Percentiles rank a stretch among this genome's conserved stretches.
These are phyloP conservation scores for Thozetella sp. DNA, from an alignment of 495 filamentous ascomycete species.

Conservation along the genomic window DNA sequence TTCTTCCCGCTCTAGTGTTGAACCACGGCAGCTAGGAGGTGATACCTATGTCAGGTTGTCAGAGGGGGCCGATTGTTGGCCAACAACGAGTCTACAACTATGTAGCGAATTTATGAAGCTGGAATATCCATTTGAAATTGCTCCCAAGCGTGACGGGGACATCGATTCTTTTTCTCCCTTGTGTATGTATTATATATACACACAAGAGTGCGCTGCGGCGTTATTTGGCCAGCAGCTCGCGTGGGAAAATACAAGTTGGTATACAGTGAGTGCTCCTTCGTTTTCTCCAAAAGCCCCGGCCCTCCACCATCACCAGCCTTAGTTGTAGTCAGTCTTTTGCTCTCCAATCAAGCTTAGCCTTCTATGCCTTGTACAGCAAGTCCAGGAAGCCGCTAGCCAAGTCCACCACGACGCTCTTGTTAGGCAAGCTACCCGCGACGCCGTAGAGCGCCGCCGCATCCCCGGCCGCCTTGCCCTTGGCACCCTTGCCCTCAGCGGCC, in stretches of 20 bases:
- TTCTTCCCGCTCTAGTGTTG: too few species aligned
- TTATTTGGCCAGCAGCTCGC: too few species aligned
- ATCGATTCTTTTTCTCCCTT: neutral
- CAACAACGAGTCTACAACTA: neutral
- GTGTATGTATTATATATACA: neutral
- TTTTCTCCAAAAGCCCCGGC: neutral
- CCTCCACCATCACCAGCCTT: neutral
- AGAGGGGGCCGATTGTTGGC: too few species aligned
- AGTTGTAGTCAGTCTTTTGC: neutral
- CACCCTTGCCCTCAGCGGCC: slow-evolving; percentile 72
- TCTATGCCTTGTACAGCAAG: slow-evolving; percentile 90
- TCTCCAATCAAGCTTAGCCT: neutral
- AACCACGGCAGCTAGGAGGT: too few species aligned
- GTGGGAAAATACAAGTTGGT: neutral
- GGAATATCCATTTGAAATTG: neutral
- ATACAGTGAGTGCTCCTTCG: neutral
- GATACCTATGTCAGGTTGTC: too few species aligned
- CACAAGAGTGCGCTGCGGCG: too few species aligned
- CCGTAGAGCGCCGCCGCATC: slow-evolving; percentile 92
- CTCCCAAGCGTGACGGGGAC: neutral
- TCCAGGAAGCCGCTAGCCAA: slow-evolving; percentile 92
- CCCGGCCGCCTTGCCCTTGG: slow-evolving; percentile 62
- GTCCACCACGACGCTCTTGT: slow-evolving; percentile 92
- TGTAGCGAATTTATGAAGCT: neutral
- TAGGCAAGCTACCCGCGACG: slow-evolving; percentile 90